phyloP scores from a whole-genome alignment of 2,329 filamentous ascomycete species.

The Diaporthe batatas region DNA sequence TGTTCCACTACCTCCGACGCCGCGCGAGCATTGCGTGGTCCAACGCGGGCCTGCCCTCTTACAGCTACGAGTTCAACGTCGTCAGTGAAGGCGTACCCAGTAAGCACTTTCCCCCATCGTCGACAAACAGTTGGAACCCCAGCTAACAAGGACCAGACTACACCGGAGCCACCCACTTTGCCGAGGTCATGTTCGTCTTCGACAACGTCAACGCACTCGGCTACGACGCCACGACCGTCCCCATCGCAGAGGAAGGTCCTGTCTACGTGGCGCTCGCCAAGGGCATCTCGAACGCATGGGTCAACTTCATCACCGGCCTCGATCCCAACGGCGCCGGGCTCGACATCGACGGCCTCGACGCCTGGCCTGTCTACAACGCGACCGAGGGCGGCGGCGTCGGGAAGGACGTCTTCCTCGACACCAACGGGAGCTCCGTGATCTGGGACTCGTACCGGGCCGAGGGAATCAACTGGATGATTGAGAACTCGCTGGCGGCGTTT shows the following conservation, averaged over 20 bases:
- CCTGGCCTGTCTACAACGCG: conserved; percentile 45
- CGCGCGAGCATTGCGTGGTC: conserved; percentile 61
- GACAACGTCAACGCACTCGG: conserved; percentile 63
- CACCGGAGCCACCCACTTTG: conserved; percentile 51
- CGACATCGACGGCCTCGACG: conserved; percentile 31
- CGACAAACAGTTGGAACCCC: no score
- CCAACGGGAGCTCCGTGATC: conserved; percentile 56
- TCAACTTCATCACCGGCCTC: conserved; percentile 60
- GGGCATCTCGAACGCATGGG: conserved; percentile 66
- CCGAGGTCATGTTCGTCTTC: conserved; percentile 68
- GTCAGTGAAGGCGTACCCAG: conserved; percentile 47
- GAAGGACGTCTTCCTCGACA: conserved; percentile 64
- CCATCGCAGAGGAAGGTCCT: conserved; percentile 57
- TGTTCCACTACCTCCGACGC: conserved; percentile 52
- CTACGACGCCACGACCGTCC: conserved; percentile 56
- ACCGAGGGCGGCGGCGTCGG: conserved; percentile 43
- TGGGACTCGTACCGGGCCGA: conserved; percentile 60
- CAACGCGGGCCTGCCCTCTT: conserved; percentile 55
- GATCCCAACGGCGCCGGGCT: conserved; percentile 56
- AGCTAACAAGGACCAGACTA: not conserved
- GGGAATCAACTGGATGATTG: conserved; percentile 55
- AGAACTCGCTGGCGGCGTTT: conserved; percentile 39
- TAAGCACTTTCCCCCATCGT: not conserved
- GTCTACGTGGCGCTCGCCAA: conserved; percentile 58
- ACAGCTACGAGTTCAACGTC: conserved; percentile 61